Evolutionary conservation across 192 early-diverging fungal species (phyloP).

Genomic region (Diversispora epigaea): DNA sequence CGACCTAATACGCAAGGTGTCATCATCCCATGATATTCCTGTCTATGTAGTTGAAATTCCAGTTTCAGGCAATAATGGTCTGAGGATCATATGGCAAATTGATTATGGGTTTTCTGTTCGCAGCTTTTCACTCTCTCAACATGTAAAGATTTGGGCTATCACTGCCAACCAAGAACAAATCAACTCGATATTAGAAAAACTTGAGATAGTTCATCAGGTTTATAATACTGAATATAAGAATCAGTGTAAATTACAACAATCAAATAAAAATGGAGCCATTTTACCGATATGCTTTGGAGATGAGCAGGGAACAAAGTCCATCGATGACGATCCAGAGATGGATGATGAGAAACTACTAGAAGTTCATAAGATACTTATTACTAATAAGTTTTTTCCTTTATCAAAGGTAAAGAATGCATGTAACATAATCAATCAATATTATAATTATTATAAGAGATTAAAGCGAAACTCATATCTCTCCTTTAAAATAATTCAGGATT

Average conservation of each 20-base stretch:
- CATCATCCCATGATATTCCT: not conserved
- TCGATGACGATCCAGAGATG: not conserved
- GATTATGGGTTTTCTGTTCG: slow-evolving; percentile 14
- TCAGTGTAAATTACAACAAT: not conserved
- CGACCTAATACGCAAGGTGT: not conserved
- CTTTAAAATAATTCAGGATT: not conserved
- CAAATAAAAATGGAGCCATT: not conserved
- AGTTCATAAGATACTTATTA: slow-evolving; percentile 25
- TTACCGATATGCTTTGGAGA: slow-evolving; percentile 3
- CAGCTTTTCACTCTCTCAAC: not conserved
- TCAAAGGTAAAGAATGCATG: slow-evolving; percentile 18
- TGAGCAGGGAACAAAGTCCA: not conserved
- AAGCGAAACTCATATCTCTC: too few relatives aligned
- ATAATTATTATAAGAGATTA: not conserved
- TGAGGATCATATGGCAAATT: slow-evolving; percentile 25
- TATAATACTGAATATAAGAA: not conserved
- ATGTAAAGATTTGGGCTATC: slow-evolving; percentile 25
- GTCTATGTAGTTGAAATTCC: slow-evolving; percentile 16
- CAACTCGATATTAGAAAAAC: slow-evolving; percentile 9
- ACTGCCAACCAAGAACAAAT: slow-evolving; percentile 10
- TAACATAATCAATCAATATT: not conserved
- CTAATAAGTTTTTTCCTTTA: slow-evolving; percentile 29
- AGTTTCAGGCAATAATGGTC: not conserved
- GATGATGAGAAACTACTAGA: slow-evolving; percentile 27
- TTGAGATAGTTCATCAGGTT: slow-evolving; percentile 20